Percentiles rank a stretch among this genome's conserved stretches.
Conservation (phyloP, 768 basidiomycete genomes). For the Fomitopsis serialis region DNA sequence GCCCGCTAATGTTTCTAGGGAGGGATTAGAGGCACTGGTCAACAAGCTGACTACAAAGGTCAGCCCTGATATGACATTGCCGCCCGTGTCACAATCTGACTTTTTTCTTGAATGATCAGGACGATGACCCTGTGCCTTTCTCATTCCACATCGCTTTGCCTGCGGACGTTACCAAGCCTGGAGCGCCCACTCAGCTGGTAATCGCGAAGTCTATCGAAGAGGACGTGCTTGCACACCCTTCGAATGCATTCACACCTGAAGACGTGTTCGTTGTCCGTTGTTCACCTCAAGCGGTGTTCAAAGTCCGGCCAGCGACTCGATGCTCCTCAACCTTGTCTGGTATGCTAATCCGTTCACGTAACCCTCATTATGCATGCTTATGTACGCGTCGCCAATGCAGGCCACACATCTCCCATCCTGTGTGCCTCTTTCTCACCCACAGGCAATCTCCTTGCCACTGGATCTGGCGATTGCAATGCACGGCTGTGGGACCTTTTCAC, state of each 20-base stretch:
- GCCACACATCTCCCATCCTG: conserved; percentile 88
- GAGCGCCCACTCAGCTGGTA: conserved; percentile 72
- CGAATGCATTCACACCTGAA: conserved; percentile 73
- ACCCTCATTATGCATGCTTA: conserved; percentile 6
- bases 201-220: conserved; percentile 80
- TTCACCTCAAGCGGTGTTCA: conserved; percentile 93
- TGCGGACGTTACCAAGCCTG: conserved; percentile 39
- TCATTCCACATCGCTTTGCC: conserved; percentile 82
- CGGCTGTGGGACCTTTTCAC: conserved; percentile 93
- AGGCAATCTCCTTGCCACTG: conserved; percentile 86
- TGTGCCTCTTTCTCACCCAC: conserved; percentile 97
- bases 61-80: conserved; percentile 18
- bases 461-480: conserved; percentile 90
- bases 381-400: conserved; percentile 31
- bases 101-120: conserved; percentile 37
- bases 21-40: conserved; percentile 81
- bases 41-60: conserved; percentile 82
- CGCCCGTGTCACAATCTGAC: conserved; percentile 3
- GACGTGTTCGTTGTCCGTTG: conserved; percentile 86
- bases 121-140: conserved; percentile 90
- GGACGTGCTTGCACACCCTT: conserved; percentile 73
- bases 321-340: conserved; percentile 92
- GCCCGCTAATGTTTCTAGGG: conserved; percentile 80
- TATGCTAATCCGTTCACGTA: conserved; percentile 25
- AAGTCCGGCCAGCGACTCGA: conserved; percentile 87